These are phyloP conservation scores for Carallia brachiata DNA, from an alignment of 345 rosid species.

Conservation along the genomic window DNA sequence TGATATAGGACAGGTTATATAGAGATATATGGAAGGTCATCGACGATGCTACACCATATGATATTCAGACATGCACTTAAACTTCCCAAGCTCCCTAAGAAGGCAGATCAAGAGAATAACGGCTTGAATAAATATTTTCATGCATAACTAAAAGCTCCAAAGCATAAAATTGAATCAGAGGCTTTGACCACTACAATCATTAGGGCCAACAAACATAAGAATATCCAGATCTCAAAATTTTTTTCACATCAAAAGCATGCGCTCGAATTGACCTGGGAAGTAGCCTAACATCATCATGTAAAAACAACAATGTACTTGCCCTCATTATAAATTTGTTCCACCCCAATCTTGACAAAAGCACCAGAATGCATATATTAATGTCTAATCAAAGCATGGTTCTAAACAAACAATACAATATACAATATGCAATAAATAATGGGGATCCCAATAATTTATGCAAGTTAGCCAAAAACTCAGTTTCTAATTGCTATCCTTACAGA, in stretches of 20 bases:
- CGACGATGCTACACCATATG: conserved; percentile 69
- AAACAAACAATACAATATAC: not conserved
- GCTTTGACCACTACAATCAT: conserved; percentile 6
- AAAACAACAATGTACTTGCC: conserved; percentile 69
- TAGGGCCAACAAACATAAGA: not conserved
- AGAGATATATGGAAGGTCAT: not conserved
- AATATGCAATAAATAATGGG: conserved; percentile 2
- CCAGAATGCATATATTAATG: conserved; percentile 9
- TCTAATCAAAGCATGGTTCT: conserved; percentile 12
- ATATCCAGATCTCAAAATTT: not conserved
- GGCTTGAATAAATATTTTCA: conserved; percentile 99
- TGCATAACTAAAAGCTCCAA: conserved; percentile 17
- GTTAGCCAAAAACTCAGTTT: conserved; percentile 5
- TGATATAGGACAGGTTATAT: not conserved
- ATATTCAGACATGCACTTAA: conserved; percentile 90
- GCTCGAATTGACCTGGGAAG: conserved; percentile 97
- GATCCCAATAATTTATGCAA: conserved; percentile 1
- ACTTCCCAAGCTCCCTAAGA: conserved; percentile 94
- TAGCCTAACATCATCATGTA: conserved; percentile 97
- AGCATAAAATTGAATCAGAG: conserved; percentile 4
- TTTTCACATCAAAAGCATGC: conserved; percentile 40
- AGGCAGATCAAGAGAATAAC: conserved; percentile 98
- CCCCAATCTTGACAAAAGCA: conserved; percentile 66
- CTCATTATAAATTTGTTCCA: conserved; percentile 85
- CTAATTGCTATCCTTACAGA: not conserved